phyloP scores from a whole-genome alignment of 1,139 yeast species.

The Casaregolazyma suthepensis region DNA sequence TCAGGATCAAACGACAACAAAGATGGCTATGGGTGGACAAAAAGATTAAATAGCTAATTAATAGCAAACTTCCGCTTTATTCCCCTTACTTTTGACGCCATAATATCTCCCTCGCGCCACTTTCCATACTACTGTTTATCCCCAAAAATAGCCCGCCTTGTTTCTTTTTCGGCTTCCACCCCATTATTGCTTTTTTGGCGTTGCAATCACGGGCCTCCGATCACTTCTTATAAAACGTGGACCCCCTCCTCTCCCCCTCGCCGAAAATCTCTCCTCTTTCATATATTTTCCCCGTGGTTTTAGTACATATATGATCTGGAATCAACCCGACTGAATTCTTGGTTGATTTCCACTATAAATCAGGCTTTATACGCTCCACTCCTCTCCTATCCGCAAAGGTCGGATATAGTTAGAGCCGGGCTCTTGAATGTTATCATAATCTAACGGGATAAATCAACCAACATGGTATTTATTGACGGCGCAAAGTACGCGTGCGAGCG shows the following conservation, averaged over 20 bases:
- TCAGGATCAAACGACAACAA: not conserved
- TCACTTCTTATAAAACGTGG: not conserved
- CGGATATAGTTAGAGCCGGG: not conserved
- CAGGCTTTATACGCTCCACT: not conserved
- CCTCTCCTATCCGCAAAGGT: not conserved
- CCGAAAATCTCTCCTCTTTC: not conserved
- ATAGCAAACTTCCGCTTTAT: not conserved
- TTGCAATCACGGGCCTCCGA: not conserved
- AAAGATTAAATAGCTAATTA: too few relatives aligned
- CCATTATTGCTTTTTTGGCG: not conserved
- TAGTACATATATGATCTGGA: not conserved
- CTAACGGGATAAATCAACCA: not conserved
- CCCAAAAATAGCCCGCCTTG: not conserved
- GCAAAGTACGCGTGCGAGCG: conserved; percentile 92
- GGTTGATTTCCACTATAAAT: not conserved
- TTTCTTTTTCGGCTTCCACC: not conserved
- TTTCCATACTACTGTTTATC: not conserved
- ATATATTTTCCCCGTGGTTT: not conserved
- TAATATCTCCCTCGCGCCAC: not conserved
- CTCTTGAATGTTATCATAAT: not conserved
- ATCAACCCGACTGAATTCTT: not conserved
- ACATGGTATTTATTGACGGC: conserved; percentile 62
- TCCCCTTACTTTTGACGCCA: not conserved
- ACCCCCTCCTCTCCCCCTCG: not conserved
- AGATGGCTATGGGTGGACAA: not conserved